Base-by-base conservation (phyloP, 2,329 filamentous ascomycete species). In the Xylariaceae sp. region DNA sequence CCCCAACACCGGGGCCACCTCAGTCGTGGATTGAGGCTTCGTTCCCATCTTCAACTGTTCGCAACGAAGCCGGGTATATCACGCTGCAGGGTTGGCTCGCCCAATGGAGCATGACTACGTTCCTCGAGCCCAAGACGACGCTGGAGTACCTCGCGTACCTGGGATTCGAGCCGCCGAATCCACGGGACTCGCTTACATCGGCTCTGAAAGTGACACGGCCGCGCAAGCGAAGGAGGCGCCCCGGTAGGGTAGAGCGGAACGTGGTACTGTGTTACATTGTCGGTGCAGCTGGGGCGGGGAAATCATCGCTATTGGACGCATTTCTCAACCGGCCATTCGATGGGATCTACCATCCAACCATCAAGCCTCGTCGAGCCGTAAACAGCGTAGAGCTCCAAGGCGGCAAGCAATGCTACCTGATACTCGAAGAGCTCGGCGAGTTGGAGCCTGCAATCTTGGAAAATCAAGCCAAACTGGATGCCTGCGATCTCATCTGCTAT, bases 101-200 rank as follows among this genome's bases (percentile, higher is more conserved):
- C 3, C 92, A 98, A 56, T 98, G 92, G 92, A 96, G 89, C 60
- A 98, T 98, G 92, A 98, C 92, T 1, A 98, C 92, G 0, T 98
- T 97, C 55, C 80, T 94, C 44, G 89, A 94, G 40, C 90, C 92
- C 9, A 94, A 92, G 59, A 96, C 88, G 1, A 97, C 92, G 1
- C 73, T 98, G 3, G 89, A 94, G 53, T 98, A 98, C 60, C 78
- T 98, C 2, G 92, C 92, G 3, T 96, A 96, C 59, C 80, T 98
- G 2, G 92, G 92, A 1, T 98, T 96, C 55, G 92, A 97, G 59
- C 82, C 86, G 2, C 70, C 78, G 2, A 85, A 84, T 51, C 70
- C 76, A n/a, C 84, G 83, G 41, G 82, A 84, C 27, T 81, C 82
- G 0, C 88, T 86, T 2, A 87, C 87, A 0, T 78, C 83, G 1